Base-by-base conservation (phyloP, 1,284 basidiomycete genomes). In the Tilletia walkeri region DNA sequence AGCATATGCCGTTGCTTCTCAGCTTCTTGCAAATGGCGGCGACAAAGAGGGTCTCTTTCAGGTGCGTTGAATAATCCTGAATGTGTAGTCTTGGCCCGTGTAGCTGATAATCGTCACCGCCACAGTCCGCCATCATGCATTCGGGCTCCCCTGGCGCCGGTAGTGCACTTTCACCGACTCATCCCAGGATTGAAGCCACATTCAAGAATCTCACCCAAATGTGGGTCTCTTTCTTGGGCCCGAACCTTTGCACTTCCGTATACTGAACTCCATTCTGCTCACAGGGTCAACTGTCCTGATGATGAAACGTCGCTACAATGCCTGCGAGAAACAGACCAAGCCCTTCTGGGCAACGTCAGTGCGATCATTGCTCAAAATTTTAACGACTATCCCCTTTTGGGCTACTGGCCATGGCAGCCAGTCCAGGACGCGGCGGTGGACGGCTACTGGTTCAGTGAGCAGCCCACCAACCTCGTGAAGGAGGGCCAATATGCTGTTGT, bases 381-480 rank as follows among this genome's bases (percentile, higher is more conserved):
- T n/a, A 41, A 39, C 59, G 34, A 39, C 59, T 38, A 63, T 39
- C 59, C 59, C 16, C 16, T 38, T 18, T 34, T 63, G 16, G 59
- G 59, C 36, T 63, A 63, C 59, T 63, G 59, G 59, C 59, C 59
- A 39, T 63, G 59, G 59, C 30, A 36, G 59, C 59, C 59, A 3
- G 59, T 63, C 3, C 59, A 63, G 9, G 59, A 63, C 36, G 59
- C 59, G 12, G 34, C 18, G 7, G 59, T 34, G 4, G 59, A 41
- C 34, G 59, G 59, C 12, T 63, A 7, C 36, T 63, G 59, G 59
- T 63, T 63, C 59, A 7, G 30, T 3, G 59, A 38, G 14, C 30
- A 34, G 6, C 59, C 59, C 18, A 38, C 59, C 9, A 38, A 24
- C 12, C 34, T 63, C 12, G 59, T 63, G 30, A 63, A 63, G 16